Conservation (phyloP, 192 early-diverging fungal species). For the Backusella psychrophila region DNA sequence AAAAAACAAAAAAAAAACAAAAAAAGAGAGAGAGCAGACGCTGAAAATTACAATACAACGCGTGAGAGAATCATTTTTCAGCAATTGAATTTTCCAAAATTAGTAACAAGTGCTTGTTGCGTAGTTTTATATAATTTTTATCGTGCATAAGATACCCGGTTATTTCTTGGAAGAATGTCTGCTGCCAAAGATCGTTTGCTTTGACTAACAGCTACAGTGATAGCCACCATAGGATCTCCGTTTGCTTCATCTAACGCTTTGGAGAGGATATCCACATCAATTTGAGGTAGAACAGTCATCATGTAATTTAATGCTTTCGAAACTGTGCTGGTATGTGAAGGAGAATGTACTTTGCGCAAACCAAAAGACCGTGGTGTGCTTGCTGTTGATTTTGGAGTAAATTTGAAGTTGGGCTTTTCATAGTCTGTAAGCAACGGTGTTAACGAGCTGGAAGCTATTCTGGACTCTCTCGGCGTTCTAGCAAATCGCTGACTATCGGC, state of each 20-base stretch:
- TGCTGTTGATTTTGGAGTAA: neutral
- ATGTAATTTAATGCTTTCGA: slow-evolving; percentile 13
- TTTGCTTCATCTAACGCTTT: slow-evolving; percentile 17
- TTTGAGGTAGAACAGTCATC: slow-evolving; percentile 18
- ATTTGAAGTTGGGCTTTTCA: neutral
- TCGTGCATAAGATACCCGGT: neutral
- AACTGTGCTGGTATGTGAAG: neutral
- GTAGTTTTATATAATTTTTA: neutral
- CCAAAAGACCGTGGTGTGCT: neutral
- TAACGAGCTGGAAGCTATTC: neutral
- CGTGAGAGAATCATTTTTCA: neutral
- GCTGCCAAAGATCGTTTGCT: slow-evolving; percentile 2
- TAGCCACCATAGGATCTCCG: slow-evolving; percentile 26
- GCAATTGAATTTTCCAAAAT: neutral
- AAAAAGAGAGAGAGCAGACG: no score
- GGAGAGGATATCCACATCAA: slow-evolving; percentile 6
- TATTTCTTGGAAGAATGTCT: neutral
- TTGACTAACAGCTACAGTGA: slow-evolving; percentile 19
- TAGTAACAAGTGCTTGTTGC: neutral
- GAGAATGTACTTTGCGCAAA: neutral
- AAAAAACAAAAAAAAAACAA: neutral
- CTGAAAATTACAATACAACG: neutral
- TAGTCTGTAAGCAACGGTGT: neutral
- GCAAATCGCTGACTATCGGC: neutral
- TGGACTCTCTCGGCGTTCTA: neutral